These are phyloP conservation scores for Fusarium sp. DNA, from an alignment of 2,329 filamentous ascomycete genomes.

Conservation along the genomic window DNA sequence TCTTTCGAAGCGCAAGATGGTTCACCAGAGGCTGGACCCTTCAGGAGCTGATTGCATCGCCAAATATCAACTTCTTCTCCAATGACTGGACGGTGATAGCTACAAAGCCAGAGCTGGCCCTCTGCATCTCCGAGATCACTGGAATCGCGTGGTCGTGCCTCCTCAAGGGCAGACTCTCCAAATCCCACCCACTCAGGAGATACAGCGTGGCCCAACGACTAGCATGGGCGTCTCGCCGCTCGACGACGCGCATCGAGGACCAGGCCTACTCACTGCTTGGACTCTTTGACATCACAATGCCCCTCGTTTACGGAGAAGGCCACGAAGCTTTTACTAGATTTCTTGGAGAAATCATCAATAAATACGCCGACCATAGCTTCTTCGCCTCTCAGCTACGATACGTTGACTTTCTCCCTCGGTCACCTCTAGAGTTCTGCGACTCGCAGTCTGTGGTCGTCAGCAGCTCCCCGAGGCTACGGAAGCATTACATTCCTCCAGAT, in stretches of 20 bases:
- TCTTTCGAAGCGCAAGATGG: neutral
- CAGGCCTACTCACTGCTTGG: neutral
- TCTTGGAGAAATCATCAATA: neutral
- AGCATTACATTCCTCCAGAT: neutral
- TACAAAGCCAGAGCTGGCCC: neutral
- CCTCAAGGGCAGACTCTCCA: neutral
- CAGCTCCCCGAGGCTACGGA: fast-evolving
- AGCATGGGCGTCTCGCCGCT: neutral
- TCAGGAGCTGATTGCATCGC: neutral
- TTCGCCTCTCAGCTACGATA: neutral
- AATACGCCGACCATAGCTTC: neutral
- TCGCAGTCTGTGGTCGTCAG: neutral
- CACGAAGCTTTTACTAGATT: neutral
- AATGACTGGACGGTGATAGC: neutral
- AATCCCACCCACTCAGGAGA: neutral
- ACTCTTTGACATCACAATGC: neutral
- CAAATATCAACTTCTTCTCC: neutral
- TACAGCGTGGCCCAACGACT: neutral
- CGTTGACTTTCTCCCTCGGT: neutral
- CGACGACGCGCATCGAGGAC: neutral
- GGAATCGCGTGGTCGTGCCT: neutral
- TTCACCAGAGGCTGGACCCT: neutral
- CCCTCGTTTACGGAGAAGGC: neutral
- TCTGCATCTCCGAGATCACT: neutral
- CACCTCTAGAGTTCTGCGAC: neutral